phyloP scores from a whole-genome alignment of 805 yeast genomes.

The Starmera caribaea region DNA sequence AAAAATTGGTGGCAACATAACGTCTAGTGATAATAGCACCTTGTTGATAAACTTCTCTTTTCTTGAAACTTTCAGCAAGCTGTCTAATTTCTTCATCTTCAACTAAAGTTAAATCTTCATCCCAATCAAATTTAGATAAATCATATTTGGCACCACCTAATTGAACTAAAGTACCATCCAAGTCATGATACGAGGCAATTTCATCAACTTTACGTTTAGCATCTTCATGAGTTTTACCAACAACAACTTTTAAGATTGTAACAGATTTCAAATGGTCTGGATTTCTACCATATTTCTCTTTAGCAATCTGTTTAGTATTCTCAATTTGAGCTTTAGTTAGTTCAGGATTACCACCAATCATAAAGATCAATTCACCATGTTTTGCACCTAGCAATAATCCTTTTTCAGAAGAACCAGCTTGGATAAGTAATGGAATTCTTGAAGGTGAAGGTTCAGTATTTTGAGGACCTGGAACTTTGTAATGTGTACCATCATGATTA shows the following conservation, averaged over 20 bases:
- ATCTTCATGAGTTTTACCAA: conserved; percentile 28
- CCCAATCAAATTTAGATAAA: conserved; percentile 21
- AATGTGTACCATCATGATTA: conserved; percentile 27
- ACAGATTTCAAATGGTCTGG: conserved; percentile 27
- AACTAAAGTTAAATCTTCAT: conserved; percentile 19
- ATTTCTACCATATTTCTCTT: conserved; percentile 23
- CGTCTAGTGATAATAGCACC: conserved; percentile 5
- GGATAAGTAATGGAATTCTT: conserved; percentile 30
- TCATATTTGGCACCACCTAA: conserved; percentile 31
- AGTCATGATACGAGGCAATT: conserved; percentile 19
- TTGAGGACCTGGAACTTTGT: conserved; percentile 29
- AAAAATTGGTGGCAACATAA: conserved; percentile 14
- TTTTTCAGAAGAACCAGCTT: conserved; percentile 31
- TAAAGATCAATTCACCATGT: conserved; percentile 30
- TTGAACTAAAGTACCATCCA: conserved; percentile 28
- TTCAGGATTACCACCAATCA: conserved; percentile 25
- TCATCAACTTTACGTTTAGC: conserved; percentile 26
- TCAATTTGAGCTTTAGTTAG: conserved; percentile 15
- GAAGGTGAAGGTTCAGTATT: conserved; percentile 32
- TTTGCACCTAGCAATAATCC: conserved; percentile 31
- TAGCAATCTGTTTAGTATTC: conserved; percentile 23
- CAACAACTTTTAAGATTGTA: conserved; percentile 23
- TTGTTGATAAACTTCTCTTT: conserved; percentile 12
- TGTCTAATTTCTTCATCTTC: conserved; percentile 15
- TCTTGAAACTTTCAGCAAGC: conserved; percentile 18